Evolutionary conservation across 1,284 basidiomycete genomes (phyloP).

Genomic region (Vanrija pseudolonga): DNA sequence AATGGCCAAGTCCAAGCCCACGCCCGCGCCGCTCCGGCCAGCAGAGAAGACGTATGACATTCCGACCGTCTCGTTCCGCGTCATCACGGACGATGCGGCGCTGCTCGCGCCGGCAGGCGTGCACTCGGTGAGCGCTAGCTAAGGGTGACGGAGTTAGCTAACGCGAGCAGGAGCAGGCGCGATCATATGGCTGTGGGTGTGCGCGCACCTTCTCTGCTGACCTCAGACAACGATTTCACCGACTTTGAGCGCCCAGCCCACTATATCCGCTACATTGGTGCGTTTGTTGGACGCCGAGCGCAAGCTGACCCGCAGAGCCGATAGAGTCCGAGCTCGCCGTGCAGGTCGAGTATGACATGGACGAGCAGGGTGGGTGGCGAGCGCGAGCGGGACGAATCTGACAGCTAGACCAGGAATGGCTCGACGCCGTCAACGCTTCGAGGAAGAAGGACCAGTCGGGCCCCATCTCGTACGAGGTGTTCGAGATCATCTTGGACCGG

Average conservation of each 20-base stretch:
- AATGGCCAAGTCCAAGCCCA: too few species aligned
- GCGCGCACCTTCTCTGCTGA: background rate
- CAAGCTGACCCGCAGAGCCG: constrained; percentile 61
- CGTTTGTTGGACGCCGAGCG: background rate
- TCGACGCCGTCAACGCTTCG: constrained; percentile 79
- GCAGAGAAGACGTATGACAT: constrained; percentile 38
- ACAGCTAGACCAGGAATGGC: constrained; percentile 85
- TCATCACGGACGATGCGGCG: constrained; percentile 40
- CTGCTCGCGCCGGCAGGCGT: constrained; percentile 35
- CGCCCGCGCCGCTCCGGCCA: too few species aligned
- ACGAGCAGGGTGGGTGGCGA: constrained; percentile 76
- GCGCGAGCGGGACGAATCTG: background rate
- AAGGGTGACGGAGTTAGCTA: background rate
- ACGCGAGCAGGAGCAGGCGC: constrained; percentile 31
- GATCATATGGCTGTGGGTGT: constrained; percentile 43
- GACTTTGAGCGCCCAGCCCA: constrained; percentile 73
- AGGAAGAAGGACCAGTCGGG: constrained; percentile 74
- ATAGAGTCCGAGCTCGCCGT: constrained; percentile 85
- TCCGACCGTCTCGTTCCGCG: constrained; percentile 44
- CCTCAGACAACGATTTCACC: constrained; percentile 70
- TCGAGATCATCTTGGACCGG: constrained; percentile 95
- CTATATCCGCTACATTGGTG: constrained; percentile 87
- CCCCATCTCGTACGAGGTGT: constrained; percentile 74
- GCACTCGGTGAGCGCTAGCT: constrained; percentile 30
- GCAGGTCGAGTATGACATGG: constrained; percentile 99